Evolutionary conservation across 345 rosid species (phyloP), one percentile per base, ranked within the genome.

Genomic region (Punica granatum): DNA sequence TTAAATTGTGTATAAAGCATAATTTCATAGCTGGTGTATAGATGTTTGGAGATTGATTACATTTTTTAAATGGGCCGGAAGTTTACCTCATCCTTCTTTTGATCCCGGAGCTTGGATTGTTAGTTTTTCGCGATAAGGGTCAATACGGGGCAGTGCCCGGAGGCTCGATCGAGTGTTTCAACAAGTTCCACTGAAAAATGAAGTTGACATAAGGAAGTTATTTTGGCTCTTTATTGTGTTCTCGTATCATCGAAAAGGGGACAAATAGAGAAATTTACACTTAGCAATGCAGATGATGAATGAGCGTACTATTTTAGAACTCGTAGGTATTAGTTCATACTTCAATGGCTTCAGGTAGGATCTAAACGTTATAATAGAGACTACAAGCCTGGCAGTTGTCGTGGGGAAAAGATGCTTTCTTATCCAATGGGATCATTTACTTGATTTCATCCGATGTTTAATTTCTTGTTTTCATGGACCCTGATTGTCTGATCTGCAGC

Each of bases 401-500:
- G 28, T 56, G 61, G 61, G 25, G 19, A 56, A n/a, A 56, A 56
- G 31, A 30, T 9, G 41, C 34, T 28, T 56, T 26, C 32, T 13
- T 56, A 7, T 56, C 26, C 34, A 56, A 10, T 56, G 33, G 19
- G 28, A 28, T 8, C 61, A 15, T 12, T 56, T 13, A 13, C 18
- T 14, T 56, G 4, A 56, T 28, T n/a, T 7, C 33, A 11, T 44
- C 19, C 26, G 33, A 26, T 56, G 61, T 56, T 53, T 56, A 26
- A 11, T 28, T 56, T 56, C 61, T 56, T 56, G 61, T 30, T 56
- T 56, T 28, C 61, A 3, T 56, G 61, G 34, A 26, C 64, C 77
- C 84, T 78, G 79, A 82, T 86, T 67, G 65, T 80, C 90, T 92
- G 88, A 78, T 84, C 82, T 87, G 76, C 89, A 83, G 90, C 64